These are phyloP conservation scores for Dissophora globulifera DNA, from an alignment of 192 early-diverging fungal genomes.

Conservation along the genomic window DNA sequence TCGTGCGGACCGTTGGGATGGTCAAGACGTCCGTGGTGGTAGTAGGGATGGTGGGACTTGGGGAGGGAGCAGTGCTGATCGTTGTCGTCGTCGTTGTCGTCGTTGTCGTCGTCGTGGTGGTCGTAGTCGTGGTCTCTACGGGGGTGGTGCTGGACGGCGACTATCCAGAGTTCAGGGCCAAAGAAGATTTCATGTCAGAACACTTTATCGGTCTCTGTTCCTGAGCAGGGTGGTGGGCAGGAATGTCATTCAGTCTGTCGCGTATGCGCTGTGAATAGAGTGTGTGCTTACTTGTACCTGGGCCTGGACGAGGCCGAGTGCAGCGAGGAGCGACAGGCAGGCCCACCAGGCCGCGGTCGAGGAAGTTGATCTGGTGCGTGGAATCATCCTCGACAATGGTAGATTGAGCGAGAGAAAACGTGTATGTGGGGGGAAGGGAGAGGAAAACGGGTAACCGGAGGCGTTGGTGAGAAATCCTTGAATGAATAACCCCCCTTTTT, in stretches of 20 bases:
- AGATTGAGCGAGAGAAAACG: no score
- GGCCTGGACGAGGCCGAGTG: slow-evolving; percentile 24
- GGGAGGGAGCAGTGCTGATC: neutral
- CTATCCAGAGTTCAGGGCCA: no score
- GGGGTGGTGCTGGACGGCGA: neutral
- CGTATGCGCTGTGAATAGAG: no score
- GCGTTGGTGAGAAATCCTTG: no score
- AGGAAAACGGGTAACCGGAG: no score
- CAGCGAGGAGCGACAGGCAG: slow-evolving; percentile 14
- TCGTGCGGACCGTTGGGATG: no score
- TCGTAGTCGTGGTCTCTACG: neutral
- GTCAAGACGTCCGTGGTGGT: neutral
- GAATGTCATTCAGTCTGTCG: no score
- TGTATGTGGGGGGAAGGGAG: no score
- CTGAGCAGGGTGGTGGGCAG: no score
- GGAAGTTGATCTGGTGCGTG: neutral
- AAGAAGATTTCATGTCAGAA: no score
- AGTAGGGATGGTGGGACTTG: neutral
- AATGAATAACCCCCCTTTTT: no score
- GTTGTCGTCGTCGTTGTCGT: neutral
- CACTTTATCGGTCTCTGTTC: no score
- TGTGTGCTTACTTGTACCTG: neutral
- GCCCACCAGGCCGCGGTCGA: neutral
- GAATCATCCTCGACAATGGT: neutral
- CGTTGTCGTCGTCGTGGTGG: neutral